A percentile compares a stretch with the other conserved stretches of the same genome.
Evolutionary conservation across 2,329 filamentous ascomycete species (phyloP).

Genomic region (Claviceps africana): DNA sequence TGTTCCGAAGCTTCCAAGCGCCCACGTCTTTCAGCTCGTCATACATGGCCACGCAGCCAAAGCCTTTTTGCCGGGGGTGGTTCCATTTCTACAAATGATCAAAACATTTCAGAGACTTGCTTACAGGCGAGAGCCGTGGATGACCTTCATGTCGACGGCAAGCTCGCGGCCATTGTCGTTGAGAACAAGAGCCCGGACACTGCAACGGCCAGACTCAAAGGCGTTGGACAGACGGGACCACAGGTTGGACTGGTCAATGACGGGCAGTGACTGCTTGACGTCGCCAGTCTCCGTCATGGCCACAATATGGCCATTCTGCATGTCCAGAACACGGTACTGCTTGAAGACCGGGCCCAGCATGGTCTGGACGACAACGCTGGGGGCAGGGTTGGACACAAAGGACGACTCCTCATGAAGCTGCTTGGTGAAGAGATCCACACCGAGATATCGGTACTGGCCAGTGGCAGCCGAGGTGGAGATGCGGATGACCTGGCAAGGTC

Average conservation of each 20-base stretch:
- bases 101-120: neutral
- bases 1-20: neutral
- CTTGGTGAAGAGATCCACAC: conserved; percentile 99
- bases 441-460: conserved; percentile 98
- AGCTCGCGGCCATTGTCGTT: conserved; percentile 87
- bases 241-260: conserved; percentile 90
- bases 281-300: conserved; percentile 99
- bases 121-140: conserved; percentile 65
- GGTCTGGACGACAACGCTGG: conserved; percentile 95
- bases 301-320: conserved; percentile 73
- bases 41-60: too few species aligned
- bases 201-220: conserved; percentile 85
- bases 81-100: neutral
- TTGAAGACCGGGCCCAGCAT: conserved; percentile 99
- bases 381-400: conserved; percentile 92
- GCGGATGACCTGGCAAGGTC: conserved; percentile 98
- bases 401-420: conserved; percentile 97
- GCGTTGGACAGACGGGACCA: conserved; percentile 66
- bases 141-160: conserved; percentile 96
- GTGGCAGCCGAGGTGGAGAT: conserved; percentile 97
- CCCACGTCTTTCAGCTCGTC: too few species aligned
- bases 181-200: conserved; percentile 89
- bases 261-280: conserved; percentile 87
- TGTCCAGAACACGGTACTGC: conserved; percentile 99
- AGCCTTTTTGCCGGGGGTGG: too few species aligned